phyloP scores from a whole-genome alignment of 83 land plant genomes.

The Larix sibirica region DNA sequence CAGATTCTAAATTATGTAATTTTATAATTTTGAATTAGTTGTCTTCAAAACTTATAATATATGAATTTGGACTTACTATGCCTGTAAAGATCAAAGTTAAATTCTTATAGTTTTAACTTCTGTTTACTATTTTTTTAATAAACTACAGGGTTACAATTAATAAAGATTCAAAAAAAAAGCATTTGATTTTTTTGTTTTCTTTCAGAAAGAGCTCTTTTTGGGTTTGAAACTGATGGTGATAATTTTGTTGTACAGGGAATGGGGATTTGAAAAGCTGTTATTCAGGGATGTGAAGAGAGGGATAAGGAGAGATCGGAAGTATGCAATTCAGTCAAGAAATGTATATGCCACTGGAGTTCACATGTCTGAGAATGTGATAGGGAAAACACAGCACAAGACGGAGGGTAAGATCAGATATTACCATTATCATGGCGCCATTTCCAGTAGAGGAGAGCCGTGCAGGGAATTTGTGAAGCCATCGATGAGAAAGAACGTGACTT shows the following conservation, averaged over 20 bases:
- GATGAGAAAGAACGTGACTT: too few species aligned
- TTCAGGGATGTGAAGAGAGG: conserved; percentile 54
- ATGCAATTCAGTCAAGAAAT: conserved; percentile 63
- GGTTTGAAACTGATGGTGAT: not conserved
- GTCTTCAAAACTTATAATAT: too few species aligned
- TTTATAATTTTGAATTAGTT: too few species aligned
- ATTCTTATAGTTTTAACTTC: too few species aligned
- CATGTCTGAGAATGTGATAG: conserved; percentile 65
- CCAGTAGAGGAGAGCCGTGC: conserved; percentile 50
- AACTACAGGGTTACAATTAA: too few species aligned
- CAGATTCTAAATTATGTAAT: too few species aligned
- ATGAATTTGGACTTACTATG: too few species aligned
- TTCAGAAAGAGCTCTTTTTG: not conserved
- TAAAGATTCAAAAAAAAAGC: too few species aligned
- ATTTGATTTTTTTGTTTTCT: too few species aligned
- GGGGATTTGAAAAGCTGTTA: conserved; percentile 77
- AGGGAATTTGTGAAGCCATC: not conserved
- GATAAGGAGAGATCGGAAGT: conserved; percentile 56
- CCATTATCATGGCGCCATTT: conserved; percentile 72
- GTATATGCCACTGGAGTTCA: conserved; percentile 75
- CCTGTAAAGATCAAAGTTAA: too few species aligned
- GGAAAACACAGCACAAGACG: conserved; percentile 49
- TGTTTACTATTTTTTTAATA: too few species aligned
- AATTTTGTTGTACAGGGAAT: conserved; percentile 31
- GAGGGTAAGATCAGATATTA: conserved; percentile 60